phyloP scores from a whole-genome alignment of 2,329 filamentous ascomycete species.

The Sphaerulina musiva region DNA sequence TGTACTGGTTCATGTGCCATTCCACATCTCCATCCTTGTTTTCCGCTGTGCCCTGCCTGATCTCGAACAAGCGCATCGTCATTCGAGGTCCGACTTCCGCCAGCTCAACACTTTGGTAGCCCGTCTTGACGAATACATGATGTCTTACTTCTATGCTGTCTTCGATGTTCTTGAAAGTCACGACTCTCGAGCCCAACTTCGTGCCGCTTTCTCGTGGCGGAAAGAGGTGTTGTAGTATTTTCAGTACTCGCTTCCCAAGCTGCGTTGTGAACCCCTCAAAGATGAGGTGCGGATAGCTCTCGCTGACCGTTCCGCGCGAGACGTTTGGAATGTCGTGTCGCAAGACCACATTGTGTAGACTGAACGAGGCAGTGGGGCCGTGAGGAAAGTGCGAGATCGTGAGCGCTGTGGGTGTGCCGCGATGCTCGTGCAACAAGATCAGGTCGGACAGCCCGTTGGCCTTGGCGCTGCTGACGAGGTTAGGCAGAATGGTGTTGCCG shows the following conservation, averaged over 20 bases:
- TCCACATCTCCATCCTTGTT: constrained; percentile 94
- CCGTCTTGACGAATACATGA: constrained; percentile 89
- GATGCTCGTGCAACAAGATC: constrained; percentile 82
- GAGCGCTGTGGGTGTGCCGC: constrained; percentile 83
- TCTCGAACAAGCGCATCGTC: constrained; percentile 96
- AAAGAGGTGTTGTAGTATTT: constrained; percentile 89
- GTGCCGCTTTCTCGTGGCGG: constrained; percentile 76
- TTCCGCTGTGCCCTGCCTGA: constrained; percentile 81
- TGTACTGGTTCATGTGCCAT: constrained; percentile 95
- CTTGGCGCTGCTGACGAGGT: constrained; percentile 75
- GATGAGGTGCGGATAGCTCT: constrained; percentile 88
- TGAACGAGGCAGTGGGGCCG: constrained; percentile 81
- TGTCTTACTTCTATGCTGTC: constrained; percentile 83
- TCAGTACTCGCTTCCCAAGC: constrained; percentile 74
- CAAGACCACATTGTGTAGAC: constrained; percentile 84
- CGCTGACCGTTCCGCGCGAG: constrained; percentile 78
- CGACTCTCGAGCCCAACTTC: constrained; percentile 79
- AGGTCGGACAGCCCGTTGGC: constrained; percentile 76
- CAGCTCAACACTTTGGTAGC: constrained; percentile 80
- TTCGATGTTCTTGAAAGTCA: constrained; percentile 91
- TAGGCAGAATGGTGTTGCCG: constrained; percentile 80
- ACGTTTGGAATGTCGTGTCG: constrained; percentile 88
- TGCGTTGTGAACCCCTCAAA: constrained; percentile 87
- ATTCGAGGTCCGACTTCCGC: constrained; percentile 88
- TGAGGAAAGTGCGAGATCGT: constrained; percentile 83